phyloP scores from a whole-genome alignment of 2,329 filamentous ascomycete species.

The Ustilaginoidea virens region DNA sequence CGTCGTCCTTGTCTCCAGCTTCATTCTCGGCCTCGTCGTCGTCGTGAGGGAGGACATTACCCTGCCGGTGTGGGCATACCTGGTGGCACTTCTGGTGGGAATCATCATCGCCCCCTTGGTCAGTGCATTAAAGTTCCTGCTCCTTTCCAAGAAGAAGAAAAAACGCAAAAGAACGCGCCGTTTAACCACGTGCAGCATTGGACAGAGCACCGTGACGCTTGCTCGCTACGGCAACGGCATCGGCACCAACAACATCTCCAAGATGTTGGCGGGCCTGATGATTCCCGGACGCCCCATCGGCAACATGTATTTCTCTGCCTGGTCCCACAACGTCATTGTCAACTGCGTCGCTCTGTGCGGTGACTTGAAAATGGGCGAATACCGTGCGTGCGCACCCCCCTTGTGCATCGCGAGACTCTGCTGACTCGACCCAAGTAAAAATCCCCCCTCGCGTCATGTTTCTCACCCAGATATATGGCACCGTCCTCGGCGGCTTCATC shows the following conservation, averaged over 20 bases:
- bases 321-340: slow-evolving; percentile 40
- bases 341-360: slow-evolving; percentile 33
- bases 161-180: too few species aligned
- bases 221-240: slow-evolving; percentile 38
- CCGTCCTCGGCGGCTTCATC: slow-evolving; percentile 23
- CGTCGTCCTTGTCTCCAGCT: slow-evolving; percentile 14
- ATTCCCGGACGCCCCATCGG: slow-evolving; percentile 34
- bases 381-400: slow-evolving; percentile 22
- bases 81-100: slow-evolving; percentile 17
- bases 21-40: slow-evolving; percentile 18
- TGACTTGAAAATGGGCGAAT: slow-evolving; percentile 44
- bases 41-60: slow-evolving; percentile 19
- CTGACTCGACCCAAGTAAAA: slow-evolving; percentile 10
- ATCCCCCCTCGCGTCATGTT: slow-evolving; percentile 24
- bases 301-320: slow-evolving; percentile 43
- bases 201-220: slow-evolving; percentile 34
- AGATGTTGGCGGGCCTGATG: slow-evolving; percentile 37
- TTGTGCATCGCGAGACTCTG: too few species aligned
- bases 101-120: slow-evolving; percentile 1
- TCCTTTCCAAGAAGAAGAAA: too few species aligned
- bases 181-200: slow-evolving; percentile 8
- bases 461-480: slow-evolving; percentile 23
- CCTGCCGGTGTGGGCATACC: slow-evolving; percentile 20
- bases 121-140: too few species aligned
- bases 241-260: slow-evolving; percentile 29